These are phyloP conservation scores for Talaromyces sp. DNA, from an alignment of 2,329 filamentous ascomycete species.

Conservation along the genomic window DNA sequence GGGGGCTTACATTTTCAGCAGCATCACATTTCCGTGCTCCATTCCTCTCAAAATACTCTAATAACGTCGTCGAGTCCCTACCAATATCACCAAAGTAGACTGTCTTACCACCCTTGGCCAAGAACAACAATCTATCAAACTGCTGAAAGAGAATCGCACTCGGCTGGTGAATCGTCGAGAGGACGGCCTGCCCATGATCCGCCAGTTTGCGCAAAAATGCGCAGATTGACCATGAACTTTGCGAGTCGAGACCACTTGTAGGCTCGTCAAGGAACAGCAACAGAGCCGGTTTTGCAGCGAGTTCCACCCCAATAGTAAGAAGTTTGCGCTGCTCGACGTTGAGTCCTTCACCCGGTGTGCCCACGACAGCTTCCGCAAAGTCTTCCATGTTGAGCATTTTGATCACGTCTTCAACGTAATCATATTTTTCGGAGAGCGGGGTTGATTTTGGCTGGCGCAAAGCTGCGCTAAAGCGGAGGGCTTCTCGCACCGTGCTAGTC, in stretches of 20 bases:
- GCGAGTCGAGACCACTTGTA: slow-evolving; percentile 84
- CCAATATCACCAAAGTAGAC: slow-evolving; percentile 68
- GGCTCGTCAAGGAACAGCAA: slow-evolving; percentile 89
- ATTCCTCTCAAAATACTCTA: slow-evolving; percentile 62
- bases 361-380: slow-evolving; percentile 83
- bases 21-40: slow-evolving; percentile 57
- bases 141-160: slow-evolving; percentile 87
- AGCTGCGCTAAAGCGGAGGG: slow-evolving; percentile 77
- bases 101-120: slow-evolving; percentile 61
- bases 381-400: slow-evolving; percentile 83
- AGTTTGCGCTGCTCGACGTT: slow-evolving; percentile 64
- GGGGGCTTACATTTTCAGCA: slow-evolving; percentile 53
- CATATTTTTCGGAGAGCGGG: slow-evolving; percentile 69
- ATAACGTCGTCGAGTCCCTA: slow-evolving; percentile 52
- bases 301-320: slow-evolving; percentile 86
- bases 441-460: slow-evolving; percentile 76
- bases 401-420: slow-evolving; percentile 77
- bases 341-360: slow-evolving; percentile 74
- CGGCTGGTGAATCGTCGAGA: slow-evolving; percentile 92
- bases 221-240: slow-evolving; percentile 86
- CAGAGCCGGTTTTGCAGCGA: slow-evolving; percentile 82
- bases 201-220: slow-evolving; percentile 81
- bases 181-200: slow-evolving; percentile 79
- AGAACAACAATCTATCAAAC: slow-evolving; percentile 62
- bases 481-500: slow-evolving; percentile 82